Conservation (phyloP, 1,284 basidiomycete species). For the Pyrrhoderma lamaoense region DNA sequence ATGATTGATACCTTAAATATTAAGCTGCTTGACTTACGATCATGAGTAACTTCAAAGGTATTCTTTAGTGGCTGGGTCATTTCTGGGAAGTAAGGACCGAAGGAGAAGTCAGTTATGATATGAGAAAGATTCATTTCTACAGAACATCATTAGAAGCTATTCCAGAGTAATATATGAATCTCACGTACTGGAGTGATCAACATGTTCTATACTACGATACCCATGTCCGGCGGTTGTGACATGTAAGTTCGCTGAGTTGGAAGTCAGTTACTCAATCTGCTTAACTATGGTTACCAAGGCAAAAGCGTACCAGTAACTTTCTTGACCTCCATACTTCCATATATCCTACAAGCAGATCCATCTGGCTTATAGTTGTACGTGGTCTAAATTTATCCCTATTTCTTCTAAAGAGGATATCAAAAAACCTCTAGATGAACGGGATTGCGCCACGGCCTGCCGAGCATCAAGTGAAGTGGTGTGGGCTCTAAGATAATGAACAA, state of each 20-base stretch:
- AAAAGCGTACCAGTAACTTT: slow-evolving; percentile 68
- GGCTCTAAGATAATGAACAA: slow-evolving; percentile 32
- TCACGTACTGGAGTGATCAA: slow-evolving; percentile 71
- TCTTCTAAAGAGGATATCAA: slow-evolving; percentile 46
- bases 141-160: background rate
- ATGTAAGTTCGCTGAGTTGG: slow-evolving; percentile 67
- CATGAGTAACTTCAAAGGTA: slow-evolving; percentile 74
- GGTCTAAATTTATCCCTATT: slow-evolving; percentile 49
- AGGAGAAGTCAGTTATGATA: slow-evolving; percentile 94
- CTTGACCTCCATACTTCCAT: slow-evolving; percentile 80
- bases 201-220: slow-evolving; percentile 82
- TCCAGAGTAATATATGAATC: slow-evolving; percentile 9
- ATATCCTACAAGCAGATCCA: slow-evolving; percentile 76
- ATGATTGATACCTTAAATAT: background rate
- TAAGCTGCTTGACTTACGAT: slow-evolving; percentile 50
- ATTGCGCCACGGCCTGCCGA: slow-evolving; percentile 60
- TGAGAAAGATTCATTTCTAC: slow-evolving; percentile 97
- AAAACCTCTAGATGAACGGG: slow-evolving; percentile 65
- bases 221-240: slow-evolving; percentile 93
- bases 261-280: background rate
- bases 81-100: slow-evolving; percentile 93
- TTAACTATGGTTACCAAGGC: background rate
- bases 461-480: slow-evolving; percentile 61
- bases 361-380: slow-evolving; percentile 64
- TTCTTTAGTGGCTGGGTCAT: slow-evolving; percentile 93